Evolutionary conservation across 129 eudicot genomes (phyloP).

Genomic region (Flaveria bidentis): DNA sequence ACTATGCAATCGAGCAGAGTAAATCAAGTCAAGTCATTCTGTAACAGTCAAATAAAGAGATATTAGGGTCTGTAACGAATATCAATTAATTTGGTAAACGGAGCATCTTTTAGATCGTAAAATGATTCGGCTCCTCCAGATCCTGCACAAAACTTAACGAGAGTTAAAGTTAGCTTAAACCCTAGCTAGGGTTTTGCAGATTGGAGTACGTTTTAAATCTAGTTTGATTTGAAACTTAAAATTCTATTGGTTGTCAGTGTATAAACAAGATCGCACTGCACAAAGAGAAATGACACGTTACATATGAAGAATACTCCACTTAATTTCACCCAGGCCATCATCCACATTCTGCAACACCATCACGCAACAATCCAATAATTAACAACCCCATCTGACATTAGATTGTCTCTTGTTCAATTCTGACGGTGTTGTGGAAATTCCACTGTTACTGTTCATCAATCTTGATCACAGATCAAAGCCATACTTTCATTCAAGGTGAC

Average conservation of each 20-base stretch:
- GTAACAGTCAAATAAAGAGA: too few species aligned
- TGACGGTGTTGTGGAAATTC: background rate
- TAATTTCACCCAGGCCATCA: background rate
- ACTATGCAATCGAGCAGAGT: too few species aligned
- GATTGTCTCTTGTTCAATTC: background rate
- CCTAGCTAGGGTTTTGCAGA: background rate
- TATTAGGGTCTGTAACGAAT: too few species aligned
- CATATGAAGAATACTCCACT: background rate
- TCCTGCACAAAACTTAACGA: too few species aligned
- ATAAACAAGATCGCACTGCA: background rate
- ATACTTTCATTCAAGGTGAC: background rate
- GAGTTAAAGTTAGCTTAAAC: background rate
- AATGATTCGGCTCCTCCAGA: too few species aligned
- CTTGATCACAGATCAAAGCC: background rate
- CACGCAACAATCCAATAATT: constrained; percentile 7
- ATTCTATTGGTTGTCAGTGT: background rate
- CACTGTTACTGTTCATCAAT: background rate
- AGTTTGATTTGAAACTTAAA: background rate
- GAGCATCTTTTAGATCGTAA: too few species aligned
- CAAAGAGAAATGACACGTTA: background rate
- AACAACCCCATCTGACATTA: background rate
- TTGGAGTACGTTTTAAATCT: background rate
- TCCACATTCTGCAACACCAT: background rate
- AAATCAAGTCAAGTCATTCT: too few species aligned
- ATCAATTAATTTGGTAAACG: too few species aligned